Conservation (phyloP, 2,329 filamentous ascomycete species). For the Paraphoma sp. region DNA sequence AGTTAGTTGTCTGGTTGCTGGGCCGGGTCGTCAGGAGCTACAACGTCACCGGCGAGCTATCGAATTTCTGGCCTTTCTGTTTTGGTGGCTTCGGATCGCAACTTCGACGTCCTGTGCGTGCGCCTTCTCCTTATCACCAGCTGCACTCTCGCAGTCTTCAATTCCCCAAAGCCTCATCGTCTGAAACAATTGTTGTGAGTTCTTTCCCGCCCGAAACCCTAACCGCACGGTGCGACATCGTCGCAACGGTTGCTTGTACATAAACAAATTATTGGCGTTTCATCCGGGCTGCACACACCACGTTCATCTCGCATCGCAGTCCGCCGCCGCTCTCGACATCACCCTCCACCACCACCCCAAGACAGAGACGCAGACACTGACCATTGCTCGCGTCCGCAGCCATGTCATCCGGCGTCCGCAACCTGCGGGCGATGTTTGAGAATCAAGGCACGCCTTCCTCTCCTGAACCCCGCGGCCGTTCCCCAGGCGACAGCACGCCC, state of each 20-base stretch:
- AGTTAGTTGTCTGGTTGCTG: background rate
- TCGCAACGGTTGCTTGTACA: slow-evolving; percentile 24
- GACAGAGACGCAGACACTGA: slow-evolving; percentile 31
- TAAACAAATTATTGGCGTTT: slow-evolving; percentile 30
- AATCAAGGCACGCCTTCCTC: slow-evolving; percentile 43
- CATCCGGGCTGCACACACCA: slow-evolving; percentile 26
- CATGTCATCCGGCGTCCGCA: slow-evolving; percentile 58
- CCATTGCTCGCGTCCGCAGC: slow-evolving; percentile 43
- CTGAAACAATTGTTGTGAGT: slow-evolving; percentile 3
- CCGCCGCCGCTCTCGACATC: slow-evolving; percentile 12
- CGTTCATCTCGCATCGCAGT: slow-evolving; percentile 33
- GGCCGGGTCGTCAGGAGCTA: background rate
- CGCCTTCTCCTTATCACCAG: slow-evolving; percentile 9
- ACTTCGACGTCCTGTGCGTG: slow-evolving; percentile 7
- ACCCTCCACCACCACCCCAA: slow-evolving; percentile 19
- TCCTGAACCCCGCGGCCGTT: slow-evolving; percentile 54
- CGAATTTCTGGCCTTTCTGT: slow-evolving; percentile 16
- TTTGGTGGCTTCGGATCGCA: slow-evolving; percentile 22
- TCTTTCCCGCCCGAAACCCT: slow-evolving; percentile 1
- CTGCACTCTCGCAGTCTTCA: background rate
- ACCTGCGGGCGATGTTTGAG: slow-evolving; percentile 59
- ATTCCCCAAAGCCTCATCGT: slow-evolving; percentile 1
- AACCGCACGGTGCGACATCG: slow-evolving; percentile 9
- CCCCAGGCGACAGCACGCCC: slow-evolving; percentile 45
- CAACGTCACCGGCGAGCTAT: slow-evolving; percentile 24